These are phyloP conservation scores for Microsporum ferrugineum DNA, from an alignment of 2,329 filamentous ascomycete genomes.

Conservation along the genomic window DNA sequence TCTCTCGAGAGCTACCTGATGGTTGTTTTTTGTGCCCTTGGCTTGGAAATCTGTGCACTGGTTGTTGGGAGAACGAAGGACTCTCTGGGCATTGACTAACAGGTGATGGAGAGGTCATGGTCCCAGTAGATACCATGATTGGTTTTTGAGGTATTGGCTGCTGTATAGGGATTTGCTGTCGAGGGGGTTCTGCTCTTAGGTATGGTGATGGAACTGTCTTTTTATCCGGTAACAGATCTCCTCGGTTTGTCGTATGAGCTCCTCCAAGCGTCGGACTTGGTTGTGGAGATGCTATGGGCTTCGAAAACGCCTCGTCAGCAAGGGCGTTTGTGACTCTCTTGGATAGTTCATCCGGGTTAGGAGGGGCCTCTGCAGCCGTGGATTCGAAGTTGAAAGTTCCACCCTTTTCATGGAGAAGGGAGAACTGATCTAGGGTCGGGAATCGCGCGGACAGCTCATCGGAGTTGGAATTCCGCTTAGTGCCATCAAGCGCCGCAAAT, in stretches of 20 bases:
- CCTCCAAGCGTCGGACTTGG: constrained; percentile 22
- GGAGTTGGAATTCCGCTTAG: constrained; percentile 38
- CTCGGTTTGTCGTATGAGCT: constrained; percentile 16
- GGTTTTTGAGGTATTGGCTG: constrained; percentile 40
- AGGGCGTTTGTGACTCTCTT: constrained; percentile 63
- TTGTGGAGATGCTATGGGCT: constrained; percentile 27
- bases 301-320: constrained; percentile 72
- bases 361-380: constrained; percentile 35
- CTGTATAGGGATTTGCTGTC: constrained; percentile 25
- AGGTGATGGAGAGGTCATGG: constrained; percentile 56
- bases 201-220: constrained; percentile 19
- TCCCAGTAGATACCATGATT: constrained; percentile 58
- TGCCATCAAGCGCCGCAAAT: constrained; percentile 77
- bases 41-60: constrained; percentile 46
- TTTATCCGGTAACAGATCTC: constrained; percentile 10
- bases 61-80: constrained; percentile 23
- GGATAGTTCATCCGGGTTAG: constrained; percentile 43
- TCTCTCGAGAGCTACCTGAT: constrained; percentile 38
- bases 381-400: constrained; percentile 73
- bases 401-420: constrained; percentile 73
- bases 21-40: constrained; percentile 35
- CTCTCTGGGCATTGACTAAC: constrained; percentile 27
- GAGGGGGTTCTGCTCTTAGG: constrained; percentile 19
- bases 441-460: constrained; percentile 82
- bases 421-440: constrained; percentile 85